These are phyloP conservation scores for Penicillium chermesinum DNA, from an alignment of 495 filamentous ascomycete species.

Conservation along the genomic window DNA sequence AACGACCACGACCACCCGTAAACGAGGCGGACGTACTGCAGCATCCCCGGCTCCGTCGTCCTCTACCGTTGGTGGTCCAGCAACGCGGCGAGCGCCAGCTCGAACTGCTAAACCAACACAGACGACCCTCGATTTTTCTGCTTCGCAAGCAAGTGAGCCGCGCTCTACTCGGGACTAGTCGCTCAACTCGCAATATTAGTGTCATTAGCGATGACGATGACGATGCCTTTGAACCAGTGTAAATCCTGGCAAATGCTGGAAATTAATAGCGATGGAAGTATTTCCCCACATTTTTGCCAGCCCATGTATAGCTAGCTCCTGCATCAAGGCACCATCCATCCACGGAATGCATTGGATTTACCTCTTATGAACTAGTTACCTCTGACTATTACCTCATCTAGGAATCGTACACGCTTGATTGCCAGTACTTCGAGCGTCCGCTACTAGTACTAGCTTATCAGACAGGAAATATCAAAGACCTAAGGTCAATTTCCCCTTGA, in stretches of 20 bases:
- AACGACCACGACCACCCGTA: constrained; percentile 25
- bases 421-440: too few species aligned
- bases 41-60: constrained; percentile 43
- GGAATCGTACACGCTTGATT: too few species aligned
- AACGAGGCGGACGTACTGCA: constrained; percentile 29
- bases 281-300: neutral
- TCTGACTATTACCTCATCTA: too few species aligned
- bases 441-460: too few species aligned
- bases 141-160: constrained; percentile 44
- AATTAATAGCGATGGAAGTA: neutral
- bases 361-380: too few species aligned
- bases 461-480: too few species aligned
- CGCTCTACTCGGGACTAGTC: constrained; percentile 41
- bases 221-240: constrained; percentile 72
- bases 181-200: constrained; percentile 37
- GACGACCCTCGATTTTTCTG: constrained; percentile 70
- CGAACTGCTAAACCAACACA: constrained; percentile 46
- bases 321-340: too few species aligned
- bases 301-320: neutral
- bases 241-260: too few species aligned
- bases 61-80: constrained; percentile 35
- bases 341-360: too few species aligned
- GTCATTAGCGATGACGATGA: constrained; percentile 72
- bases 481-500: too few species aligned
- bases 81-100: constrained; percentile 26